These are phyloP conservation scores for Candida sanyaensis DNA, from an alignment of 1,139 yeast genomes.

Conservation along the genomic window DNA sequence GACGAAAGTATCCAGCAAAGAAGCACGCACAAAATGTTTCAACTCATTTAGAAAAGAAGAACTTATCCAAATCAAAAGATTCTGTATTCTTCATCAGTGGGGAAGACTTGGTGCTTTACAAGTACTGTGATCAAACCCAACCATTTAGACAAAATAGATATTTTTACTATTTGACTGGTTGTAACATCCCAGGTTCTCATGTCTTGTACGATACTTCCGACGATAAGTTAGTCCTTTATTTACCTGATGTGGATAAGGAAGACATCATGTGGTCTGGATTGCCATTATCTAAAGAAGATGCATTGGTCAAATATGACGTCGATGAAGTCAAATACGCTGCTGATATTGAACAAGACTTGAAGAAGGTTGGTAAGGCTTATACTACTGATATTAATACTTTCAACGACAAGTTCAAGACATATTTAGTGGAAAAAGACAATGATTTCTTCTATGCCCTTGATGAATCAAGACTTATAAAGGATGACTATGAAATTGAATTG, in stretches of 20 bases:
- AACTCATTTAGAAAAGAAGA: slow-evolving; percentile 36
- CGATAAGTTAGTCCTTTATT: slow-evolving; percentile 66
- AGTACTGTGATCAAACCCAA: slow-evolving; percentile 78
- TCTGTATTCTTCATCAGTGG: slow-evolving; percentile 65
- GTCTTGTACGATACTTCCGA: slow-evolving; percentile 56
- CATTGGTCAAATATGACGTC: slow-evolving; percentile 66
- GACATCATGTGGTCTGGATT: slow-evolving; percentile 97
- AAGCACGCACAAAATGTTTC: slow-evolving; percentile 60
- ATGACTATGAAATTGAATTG: slow-evolving; percentile 72
- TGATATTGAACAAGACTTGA: slow-evolving; percentile 25
- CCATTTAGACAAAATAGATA: slow-evolving; percentile 89
- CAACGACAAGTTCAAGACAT: slow-evolving; percentile 29
- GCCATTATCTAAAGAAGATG: slow-evolving; percentile 72
- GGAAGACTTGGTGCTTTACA: slow-evolving; percentile 58
- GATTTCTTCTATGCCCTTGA: slow-evolving; percentile 75
- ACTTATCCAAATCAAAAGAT: slow-evolving; percentile 17
- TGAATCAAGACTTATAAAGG: slow-evolving; percentile 84
- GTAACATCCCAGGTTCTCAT: slow-evolving; percentile 75
- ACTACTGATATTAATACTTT: slow-evolving; percentile 49
- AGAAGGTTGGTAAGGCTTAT: slow-evolving; percentile 18
- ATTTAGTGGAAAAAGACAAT: slow-evolving; percentile 41
- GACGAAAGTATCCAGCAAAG: slow-evolving; percentile 72
- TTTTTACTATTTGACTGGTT: slow-evolving; percentile 87
- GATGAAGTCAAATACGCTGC: slow-evolving; percentile 72
- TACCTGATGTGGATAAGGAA: slow-evolving; percentile 83